Evolutionary conservation across 805 yeast species (phyloP).

Genomic region (Osmozyma mogii): DNA sequence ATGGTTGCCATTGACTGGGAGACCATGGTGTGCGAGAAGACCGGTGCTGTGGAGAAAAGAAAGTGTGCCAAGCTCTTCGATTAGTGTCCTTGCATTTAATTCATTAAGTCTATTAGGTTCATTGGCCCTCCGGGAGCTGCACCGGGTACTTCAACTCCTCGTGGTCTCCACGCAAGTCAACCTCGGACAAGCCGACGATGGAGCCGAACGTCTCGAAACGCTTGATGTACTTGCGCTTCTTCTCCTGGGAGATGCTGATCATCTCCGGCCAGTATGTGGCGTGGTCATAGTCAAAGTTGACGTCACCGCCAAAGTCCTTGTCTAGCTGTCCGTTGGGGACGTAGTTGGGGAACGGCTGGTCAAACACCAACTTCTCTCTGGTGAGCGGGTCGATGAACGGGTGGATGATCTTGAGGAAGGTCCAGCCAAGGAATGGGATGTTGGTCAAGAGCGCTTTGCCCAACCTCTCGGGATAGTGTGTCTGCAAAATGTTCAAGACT

Average conservation of each 20-base stretch:
- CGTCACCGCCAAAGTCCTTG: conserved; percentile 73
- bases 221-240: conserved; percentile 54
- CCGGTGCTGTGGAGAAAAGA: conserved; percentile 70
- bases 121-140: conserved; percentile 10
- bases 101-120: no score
- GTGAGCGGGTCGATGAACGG: conserved; percentile 97
- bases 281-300: conserved; percentile 80
- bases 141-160: conserved; percentile 23
- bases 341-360: conserved; percentile 77
- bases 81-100: no score
- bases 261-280: conserved; percentile 71
- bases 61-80: conserved; percentile 88
- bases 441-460: conserved; percentile 90
- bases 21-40: conserved; percentile 72
- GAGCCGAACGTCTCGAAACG: conserved; percentile 69
- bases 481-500: conserved; percentile 87
- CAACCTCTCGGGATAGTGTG: conserved; percentile 94
- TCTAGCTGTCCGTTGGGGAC: conserved; percentile 81
- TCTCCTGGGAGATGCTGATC: conserved; percentile 49
- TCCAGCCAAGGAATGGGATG: conserved; percentile 91
- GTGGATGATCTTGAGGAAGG: conserved; percentile 81
- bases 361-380: conserved; percentile 85
- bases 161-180: conserved; percentile 52
- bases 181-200: conserved; percentile 72
- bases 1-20: conserved; percentile 95